A percentile compares a stretch with the other conserved stretches of the same genome.
Conservation (phyloP, 345 rosid species). For the Kernera saxatilis region DNA sequence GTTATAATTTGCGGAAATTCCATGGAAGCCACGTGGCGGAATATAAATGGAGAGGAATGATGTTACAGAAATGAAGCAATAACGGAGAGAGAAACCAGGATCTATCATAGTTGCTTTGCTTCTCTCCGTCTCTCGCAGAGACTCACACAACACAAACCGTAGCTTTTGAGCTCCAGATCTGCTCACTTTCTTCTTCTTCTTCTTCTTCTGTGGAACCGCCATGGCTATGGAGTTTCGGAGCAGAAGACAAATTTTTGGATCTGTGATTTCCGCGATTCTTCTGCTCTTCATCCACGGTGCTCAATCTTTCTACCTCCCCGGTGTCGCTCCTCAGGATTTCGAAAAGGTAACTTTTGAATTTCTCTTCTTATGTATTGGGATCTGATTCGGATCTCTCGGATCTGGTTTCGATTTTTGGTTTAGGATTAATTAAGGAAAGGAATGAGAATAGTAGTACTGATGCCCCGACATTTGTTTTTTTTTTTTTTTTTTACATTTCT, state of each 20-base stretch:
- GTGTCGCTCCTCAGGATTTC: conserved; percentile 94
- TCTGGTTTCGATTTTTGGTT: not conserved
- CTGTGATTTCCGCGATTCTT: conserved; percentile 26
- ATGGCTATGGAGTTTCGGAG: conserved; percentile 18
- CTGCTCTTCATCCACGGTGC: conserved; percentile 46
- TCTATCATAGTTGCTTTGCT: not conserved
- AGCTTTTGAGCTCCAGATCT: conserved; percentile 17
- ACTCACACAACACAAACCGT: not conserved
- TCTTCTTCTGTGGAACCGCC: not conserved
- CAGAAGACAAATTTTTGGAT: not conserved
- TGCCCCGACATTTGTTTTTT: not conserved
- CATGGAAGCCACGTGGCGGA: conserved; percentile 3
- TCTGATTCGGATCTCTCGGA: conserved; percentile 24
- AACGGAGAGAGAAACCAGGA: conserved; percentile 22
- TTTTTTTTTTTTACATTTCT: not conserved
- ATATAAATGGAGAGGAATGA: conserved; percentile 4
- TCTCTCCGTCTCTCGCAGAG: not conserved
- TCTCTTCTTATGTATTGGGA: not conserved
- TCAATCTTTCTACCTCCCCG: conserved; percentile 86
- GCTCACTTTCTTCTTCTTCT: not conserved
- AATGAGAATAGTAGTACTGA: not conserved
- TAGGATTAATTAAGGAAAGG: too few relatives aligned
- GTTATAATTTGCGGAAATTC: not conserved
- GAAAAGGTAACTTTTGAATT: conserved; percentile 40
- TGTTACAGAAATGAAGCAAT: conserved; percentile 12